A percentile compares a stretch with the other conserved stretches of the same genome.
phyloP scores from a whole-genome alignment of 1,139 yeast species.

The Saccharomycopsis hybrid region DNA sequence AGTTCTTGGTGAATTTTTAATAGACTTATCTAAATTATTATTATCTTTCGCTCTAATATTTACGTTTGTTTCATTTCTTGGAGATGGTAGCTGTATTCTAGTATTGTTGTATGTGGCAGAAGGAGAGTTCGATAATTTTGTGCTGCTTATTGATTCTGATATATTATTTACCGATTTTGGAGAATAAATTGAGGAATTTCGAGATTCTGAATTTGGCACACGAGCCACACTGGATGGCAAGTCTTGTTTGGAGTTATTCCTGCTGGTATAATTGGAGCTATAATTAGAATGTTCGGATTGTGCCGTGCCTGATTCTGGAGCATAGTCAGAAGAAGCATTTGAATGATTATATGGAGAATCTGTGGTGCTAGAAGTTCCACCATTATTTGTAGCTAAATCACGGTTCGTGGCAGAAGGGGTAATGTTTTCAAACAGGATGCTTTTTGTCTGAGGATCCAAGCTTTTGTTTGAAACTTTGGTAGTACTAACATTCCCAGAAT shows the following conservation, averaged over 20 bases:
- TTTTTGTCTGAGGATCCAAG: background rate
- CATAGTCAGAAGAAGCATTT: constrained; percentile 17
- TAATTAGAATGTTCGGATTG: constrained; percentile 4
- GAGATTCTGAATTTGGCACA: constrained; percentile 3
- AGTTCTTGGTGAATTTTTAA: background rate
- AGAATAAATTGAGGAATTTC: constrained; percentile 18
- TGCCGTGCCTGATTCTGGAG: background rate
- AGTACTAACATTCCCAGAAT: no score
- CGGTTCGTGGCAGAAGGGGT: no score
- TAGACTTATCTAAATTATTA: background rate
- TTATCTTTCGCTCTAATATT: background rate
- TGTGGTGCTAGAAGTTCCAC: no score
- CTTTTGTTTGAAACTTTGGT: background rate
- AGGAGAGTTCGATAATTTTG: constrained; percentile 14
- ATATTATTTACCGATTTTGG: constrained; percentile 12
- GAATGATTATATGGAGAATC: constrained; percentile 1
- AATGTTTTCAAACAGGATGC: no score
- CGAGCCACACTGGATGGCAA: background rate
- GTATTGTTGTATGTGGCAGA: constrained; percentile 18
- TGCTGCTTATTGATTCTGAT: background rate
- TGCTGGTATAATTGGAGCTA: constrained; percentile 16
- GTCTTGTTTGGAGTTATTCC: constrained; percentile 15
- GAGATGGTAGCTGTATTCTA: constrained; percentile 20
- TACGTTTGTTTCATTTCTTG: constrained; percentile 7
- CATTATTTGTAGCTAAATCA: no score